Percentiles rank a stretch among this genome's conserved stretches.
phyloP scores from a whole-genome alignment of 1,284 basidiomycete genomes.

The Garcileccinum viscosum region DNA sequence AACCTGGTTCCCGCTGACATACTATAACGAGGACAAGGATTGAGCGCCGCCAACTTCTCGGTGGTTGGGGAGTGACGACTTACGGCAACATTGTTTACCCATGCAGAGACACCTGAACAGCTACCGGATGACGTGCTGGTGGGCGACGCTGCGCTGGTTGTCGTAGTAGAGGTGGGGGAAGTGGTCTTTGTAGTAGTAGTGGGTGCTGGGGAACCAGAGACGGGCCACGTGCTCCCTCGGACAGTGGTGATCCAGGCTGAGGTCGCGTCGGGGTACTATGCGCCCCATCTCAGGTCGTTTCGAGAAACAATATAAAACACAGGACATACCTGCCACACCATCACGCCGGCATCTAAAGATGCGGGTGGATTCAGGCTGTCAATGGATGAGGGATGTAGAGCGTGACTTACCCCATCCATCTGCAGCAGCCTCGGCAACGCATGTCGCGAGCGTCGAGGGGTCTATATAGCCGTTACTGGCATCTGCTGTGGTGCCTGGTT shows the following conservation, averaged over 20 bases:
- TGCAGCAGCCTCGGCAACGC: background rate
- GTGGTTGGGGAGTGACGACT: constrained; percentile 10
- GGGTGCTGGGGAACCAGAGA: background rate
- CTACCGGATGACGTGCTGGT: constrained; percentile 16
- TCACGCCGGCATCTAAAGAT: background rate
- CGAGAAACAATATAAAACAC: background rate
- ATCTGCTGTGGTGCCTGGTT: background rate
- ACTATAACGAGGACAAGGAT: constrained; percentile 17
- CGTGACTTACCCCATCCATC: background rate
- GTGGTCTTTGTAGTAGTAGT: background rate
- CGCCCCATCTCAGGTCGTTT: background rate
- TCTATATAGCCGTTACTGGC: background rate
- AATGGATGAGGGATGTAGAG: background rate
- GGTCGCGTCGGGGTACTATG: constrained; percentile 1
- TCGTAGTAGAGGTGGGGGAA: background rate
- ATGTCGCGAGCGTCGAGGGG: background rate
- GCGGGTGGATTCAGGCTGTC: background rate
- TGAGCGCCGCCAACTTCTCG: background rate
- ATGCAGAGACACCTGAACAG: constrained; percentile 34
- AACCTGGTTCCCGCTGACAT: constrained; percentile 24
- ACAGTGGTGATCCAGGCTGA: background rate
- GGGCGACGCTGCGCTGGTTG: constrained; percentile 5
- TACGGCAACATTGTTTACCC: constrained; percentile 22
- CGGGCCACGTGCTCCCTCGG: background rate
- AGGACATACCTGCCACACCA: background rate